Base-by-base conservation (phyloP, 2,329 filamentous ascomycete species). In the Xylariaceae sp. region DNA sequence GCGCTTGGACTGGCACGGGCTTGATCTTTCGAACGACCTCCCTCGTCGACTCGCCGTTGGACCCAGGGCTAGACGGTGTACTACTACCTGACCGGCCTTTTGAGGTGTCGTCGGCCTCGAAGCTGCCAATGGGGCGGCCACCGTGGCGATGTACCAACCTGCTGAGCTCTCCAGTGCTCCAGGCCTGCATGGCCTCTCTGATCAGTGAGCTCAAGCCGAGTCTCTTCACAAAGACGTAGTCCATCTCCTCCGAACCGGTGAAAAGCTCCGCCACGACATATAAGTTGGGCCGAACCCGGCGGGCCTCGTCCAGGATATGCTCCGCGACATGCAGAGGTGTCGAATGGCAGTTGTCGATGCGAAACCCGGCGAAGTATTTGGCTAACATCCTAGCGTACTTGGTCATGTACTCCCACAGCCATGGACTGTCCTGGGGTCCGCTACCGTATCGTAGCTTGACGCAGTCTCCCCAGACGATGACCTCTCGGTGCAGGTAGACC, bases 401-500 rank as follows among this genome's bases (percentile, higher is more conserved):
- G 23, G 84, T 85, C 88, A 98, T 98, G 56, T 86, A 86, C 7
- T 94, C 79, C 92, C 92, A 98, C 7, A 98, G 67, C 66, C 79
- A 98, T 0, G 92, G 90, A 49, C 82, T 96, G 56, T 96, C 92
- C 33, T 89, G 63, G 0, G 82, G 83, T 0, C 77, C 70, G 17
- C 67, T 71, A 21, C 92, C 92, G 53, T 96, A 98, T 13, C 92
- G 80, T 33, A 98, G 72, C 66, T 98, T 98, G 42, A 96, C 92
- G 56, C 93, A 98, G 56, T 98, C 92, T 11, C 90, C 89, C 92
- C 92, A 98, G 19, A 95, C 84, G 46, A 98, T 96, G 40, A 98
- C 87, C 59, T 98, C 88, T 46, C 92, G 77, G 33, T 87, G 77
- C n/a, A 98, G 72, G 53, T 98, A 98, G n/a, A 90, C 88, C 36